These are phyloP conservation scores for Setomelanomma holmii DNA, from an alignment of 2,329 filamentous ascomycete species.

Conservation along the genomic window DNA sequence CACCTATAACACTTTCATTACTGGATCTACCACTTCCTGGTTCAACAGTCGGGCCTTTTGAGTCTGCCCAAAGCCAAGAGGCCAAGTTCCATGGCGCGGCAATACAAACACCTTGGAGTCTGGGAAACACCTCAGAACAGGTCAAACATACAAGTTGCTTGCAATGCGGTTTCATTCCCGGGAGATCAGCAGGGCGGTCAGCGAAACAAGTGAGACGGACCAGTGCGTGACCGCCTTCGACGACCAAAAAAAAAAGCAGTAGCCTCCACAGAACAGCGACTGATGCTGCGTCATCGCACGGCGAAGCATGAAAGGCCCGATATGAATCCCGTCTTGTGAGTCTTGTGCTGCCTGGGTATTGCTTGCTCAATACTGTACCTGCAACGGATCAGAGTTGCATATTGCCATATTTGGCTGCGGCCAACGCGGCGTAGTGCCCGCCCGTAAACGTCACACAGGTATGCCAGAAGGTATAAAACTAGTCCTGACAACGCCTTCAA, in stretches of 20 bases:
- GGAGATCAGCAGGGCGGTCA: constrained; percentile 1
- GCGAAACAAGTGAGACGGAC: no score
- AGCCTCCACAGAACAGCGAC: constrained; percentile 8
- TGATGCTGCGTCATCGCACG: constrained; percentile 10
- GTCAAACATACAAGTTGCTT: background rate
- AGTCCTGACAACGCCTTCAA: no score
- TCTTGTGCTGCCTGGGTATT: constrained; percentile 11
- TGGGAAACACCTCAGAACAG: constrained; percentile 3
- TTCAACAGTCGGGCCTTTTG: constrained; percentile 6
- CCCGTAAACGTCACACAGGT: constrained; percentile 9
- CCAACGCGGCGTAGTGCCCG: constrained; percentile 5
- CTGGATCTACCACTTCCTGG: constrained; percentile 8
- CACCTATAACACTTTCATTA: background rate
- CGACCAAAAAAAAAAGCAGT: no score
- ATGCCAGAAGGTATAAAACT: constrained; percentile 4
- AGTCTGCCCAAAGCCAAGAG: constrained; percentile 16
- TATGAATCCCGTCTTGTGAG: constrained; percentile 9
- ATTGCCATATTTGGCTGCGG: constrained; percentile 8
- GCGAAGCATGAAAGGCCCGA: constrained; percentile 1
- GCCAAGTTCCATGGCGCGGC: constrained; percentile 22
- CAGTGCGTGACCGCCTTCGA: no score
- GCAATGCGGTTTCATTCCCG: constrained; percentile 2
- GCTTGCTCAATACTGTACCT: constrained; percentile 2
- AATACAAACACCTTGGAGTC: constrained; percentile 11
- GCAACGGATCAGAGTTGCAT: constrained; percentile 10